phyloP scores from a whole-genome alignment of 2,329 filamentous ascomycete genomes.

The Leptodontidium sp. region DNA sequence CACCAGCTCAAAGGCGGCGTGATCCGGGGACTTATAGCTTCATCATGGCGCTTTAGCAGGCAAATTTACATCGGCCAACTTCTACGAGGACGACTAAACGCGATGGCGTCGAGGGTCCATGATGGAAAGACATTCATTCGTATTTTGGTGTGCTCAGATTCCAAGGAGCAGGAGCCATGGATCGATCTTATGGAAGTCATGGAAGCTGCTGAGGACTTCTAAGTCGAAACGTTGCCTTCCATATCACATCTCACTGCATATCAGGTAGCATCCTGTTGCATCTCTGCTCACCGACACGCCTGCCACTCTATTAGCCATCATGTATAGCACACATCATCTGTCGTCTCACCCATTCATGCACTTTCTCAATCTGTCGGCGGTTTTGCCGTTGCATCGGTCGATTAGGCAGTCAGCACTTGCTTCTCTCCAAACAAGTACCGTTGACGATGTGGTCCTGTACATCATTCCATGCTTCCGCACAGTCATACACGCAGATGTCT shows the following conservation, averaged over 20 bases:
- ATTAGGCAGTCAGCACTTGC: conserved; percentile 27
- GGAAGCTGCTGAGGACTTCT: conserved; percentile 29
- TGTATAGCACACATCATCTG: background rate
- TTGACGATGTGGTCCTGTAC: conserved; percentile 5
- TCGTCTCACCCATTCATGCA: background rate
- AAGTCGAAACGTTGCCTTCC: conserved; percentile 31
- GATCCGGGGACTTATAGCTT: background rate
- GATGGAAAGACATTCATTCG: background rate
- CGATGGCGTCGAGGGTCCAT: background rate
- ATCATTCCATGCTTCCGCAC: background rate
- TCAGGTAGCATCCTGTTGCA: background rate
- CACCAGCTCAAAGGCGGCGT: background rate
- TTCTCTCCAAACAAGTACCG: conserved; percentile 8
- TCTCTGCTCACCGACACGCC: conserved; percentile 4
- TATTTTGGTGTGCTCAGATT: background rate
- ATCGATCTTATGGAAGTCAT: conserved; percentile 14
- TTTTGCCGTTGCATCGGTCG: conserved; percentile 8
- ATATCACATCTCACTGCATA: conserved; percentile 17
- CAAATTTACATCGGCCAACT: background rate
- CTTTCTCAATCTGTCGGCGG: background rate
- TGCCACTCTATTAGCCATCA: background rate
- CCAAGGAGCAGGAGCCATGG: conserved; percentile 2
- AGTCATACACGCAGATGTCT: background rate
- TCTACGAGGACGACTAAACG: background rate
- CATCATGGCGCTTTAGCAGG: background rate